Evolutionary conservation across 176 grass and related monocot species (phyloP), one percentile per base, ranked within the genome.

Genomic region (Saccharum spontaneum): DNA sequence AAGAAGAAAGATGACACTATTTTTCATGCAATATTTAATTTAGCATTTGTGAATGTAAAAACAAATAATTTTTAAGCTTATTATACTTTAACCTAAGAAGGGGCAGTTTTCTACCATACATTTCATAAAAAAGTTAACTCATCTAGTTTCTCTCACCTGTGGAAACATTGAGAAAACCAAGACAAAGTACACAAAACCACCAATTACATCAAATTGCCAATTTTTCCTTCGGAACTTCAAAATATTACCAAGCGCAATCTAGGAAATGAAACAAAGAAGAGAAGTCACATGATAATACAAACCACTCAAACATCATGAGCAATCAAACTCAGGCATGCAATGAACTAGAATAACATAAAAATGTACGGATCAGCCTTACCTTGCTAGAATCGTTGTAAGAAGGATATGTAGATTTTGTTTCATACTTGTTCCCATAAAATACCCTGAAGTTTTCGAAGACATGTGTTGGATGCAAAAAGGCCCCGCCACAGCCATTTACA

Each of bases 191-290:
- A 96, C 91, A 86, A 92, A 88, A 67, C 97, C 97, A 84, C 97
- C 97, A 79, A 99, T 99, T n/a, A 99, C 77, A 85, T 99, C 97
- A 88, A 99, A 99, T 79, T 99, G 97, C 97, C 97, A 99, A 80
- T 99, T 99, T 90, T 99, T 99, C 75, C 86, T 92, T 75, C 97
- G 76, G 33, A 99, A 99, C 73, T 99, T 99, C 84, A 95, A 81
- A 79, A 99, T 99, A 82, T 99, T 99, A 52, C 91, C 97, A 83
- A 99, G 92, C 67, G 97, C 93, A 82, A 99, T 99, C 97, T 99
- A 76, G n/a, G 73, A 13, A 76, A 75, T 60, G 4, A 78, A 85
- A 76, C 24, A 72, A 86, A 30, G 34, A 31, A 77, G 39, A 83
- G 5, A 86, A 80, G 76, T 77, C 65, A 80, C 64, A 88, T 78